Conservation (phyloP, 139 green algal genomes). For the Chlorella sp. region DNA sequence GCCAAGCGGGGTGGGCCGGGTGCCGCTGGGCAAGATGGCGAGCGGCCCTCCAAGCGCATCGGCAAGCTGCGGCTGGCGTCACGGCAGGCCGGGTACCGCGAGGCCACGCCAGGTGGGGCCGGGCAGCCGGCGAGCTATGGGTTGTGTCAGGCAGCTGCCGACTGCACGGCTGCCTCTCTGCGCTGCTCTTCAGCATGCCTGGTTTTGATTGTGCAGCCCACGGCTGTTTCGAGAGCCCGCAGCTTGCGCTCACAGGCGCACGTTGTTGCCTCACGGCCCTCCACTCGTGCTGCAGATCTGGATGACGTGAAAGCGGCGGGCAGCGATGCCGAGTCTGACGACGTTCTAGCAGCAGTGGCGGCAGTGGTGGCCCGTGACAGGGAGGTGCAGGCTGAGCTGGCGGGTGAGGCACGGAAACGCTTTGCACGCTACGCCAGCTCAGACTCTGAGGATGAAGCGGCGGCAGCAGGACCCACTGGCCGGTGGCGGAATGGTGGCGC, state of each 20-base stretch:
- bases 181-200: neutral
- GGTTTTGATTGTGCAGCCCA: no score
- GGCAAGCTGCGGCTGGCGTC: conserved; percentile 31
- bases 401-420: neutral
- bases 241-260: no score
- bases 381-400: conserved; percentile 27
- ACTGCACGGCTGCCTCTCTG: neutral
- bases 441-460: neutral
- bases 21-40: neutral
- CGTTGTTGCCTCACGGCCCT: no score
- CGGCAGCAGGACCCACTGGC: neutral
- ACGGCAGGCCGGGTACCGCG: conserved; percentile 22
- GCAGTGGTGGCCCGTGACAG: conserved; percentile 24
- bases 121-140: neutral
- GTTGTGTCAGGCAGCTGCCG: no score
- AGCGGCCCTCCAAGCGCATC: neutral
- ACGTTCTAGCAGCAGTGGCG: conserved; percentile 28
- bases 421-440: neutral
- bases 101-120: conserved; percentile 33
- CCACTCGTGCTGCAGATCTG: conserved; percentile 19
- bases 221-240: no score
- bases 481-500: neutral
- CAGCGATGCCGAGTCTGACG: conserved; percentile 30
- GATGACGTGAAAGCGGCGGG: conserved; percentile 30
- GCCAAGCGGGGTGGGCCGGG: neutral